Conservation (phyloP, 73 alveolate species). For the Symbiodinium natans region DNA sequence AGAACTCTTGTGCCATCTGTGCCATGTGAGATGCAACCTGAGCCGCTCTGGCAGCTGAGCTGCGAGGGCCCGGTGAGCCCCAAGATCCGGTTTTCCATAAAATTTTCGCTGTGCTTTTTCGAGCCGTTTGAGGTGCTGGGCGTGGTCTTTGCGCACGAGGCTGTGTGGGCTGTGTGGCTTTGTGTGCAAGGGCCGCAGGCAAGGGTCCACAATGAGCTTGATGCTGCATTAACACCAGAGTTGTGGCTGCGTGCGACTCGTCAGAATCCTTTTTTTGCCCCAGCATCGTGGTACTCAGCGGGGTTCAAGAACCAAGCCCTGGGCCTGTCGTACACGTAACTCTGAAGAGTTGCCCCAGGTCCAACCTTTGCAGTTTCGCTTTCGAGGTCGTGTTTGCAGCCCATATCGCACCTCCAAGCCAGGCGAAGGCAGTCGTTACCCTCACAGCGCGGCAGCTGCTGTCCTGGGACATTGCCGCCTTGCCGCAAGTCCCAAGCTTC, state of each 20-base stretch:
- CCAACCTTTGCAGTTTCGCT: no score
- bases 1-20: no score
- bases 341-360: no score
- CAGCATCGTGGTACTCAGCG: no score
- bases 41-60: slow-evolving; percentile 9
- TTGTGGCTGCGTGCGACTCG: no score
- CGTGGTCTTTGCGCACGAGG: slow-evolving; percentile 3
- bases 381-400: no score
- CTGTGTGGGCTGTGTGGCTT: not conserved
- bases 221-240: no score
- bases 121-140: not conserved
- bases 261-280: no score
- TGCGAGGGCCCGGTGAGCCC: slow-evolving; percentile 3
- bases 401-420: not conserved
- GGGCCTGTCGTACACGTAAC: no score
- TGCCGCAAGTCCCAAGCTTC: not conserved
- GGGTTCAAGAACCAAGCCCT: no score
- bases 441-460: not conserved
- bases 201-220: no score
- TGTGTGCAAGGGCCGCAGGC: not conserved
- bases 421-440: not conserved
- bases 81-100: not conserved
- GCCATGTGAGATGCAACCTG: no score
- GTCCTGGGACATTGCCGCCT: not conserved
- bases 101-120: not conserved